Base-by-base conservation (phyloP, 768 basidiomycete species). In the Rubroboletus pulcherrimus region DNA sequence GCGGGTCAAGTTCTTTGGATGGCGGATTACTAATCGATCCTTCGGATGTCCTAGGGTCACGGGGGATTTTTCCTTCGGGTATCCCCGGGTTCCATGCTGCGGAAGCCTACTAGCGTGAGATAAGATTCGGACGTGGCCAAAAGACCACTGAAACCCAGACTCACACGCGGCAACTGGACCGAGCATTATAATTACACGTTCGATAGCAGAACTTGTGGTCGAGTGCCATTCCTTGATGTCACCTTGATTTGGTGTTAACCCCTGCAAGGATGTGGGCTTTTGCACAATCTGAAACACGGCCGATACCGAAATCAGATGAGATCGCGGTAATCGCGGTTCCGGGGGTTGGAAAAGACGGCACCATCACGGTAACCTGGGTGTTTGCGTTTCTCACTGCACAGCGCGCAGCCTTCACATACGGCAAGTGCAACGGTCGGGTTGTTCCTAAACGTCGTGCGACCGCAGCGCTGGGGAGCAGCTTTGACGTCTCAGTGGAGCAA, bases 321-420 rank as follows among this genome's bases (percentile, higher is more conserved):
- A 48, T 37, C 24, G 34, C 49, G 48, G 52, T 31, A 37, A 49
- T 53, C 29, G 29, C 55, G 54, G 44, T 55, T 47, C 21, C 35
- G 40, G 42, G 41, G 47, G 35, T 41, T 21, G 26, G 47, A 34
- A 46, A 41, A 14, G 42, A 37, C 9, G 19, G 47, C 40, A 37
- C 9, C 29, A 31, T 30, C 9, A 10, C 24, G 26, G 17, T 17
- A 49, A 19, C 14, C 29, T 41, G 44, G 21, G 12, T 26, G 37
- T 43, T 53, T 12, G 37, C 8, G 31, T 21, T 47, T 56, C 46
- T 56, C 41, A 51, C 17, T 49, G 53, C 57, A 55, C 57, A 61
- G 51, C 57, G 53, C 57, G 57, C 57, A 61, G 51, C 57, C 47
- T 47, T 54, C 46, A 53, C 49, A 56, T 53, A 46, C 58, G 50